phyloP scores from a whole-genome alignment of 768 basidiomycete species.

The Mycena vulgaris region DNA sequence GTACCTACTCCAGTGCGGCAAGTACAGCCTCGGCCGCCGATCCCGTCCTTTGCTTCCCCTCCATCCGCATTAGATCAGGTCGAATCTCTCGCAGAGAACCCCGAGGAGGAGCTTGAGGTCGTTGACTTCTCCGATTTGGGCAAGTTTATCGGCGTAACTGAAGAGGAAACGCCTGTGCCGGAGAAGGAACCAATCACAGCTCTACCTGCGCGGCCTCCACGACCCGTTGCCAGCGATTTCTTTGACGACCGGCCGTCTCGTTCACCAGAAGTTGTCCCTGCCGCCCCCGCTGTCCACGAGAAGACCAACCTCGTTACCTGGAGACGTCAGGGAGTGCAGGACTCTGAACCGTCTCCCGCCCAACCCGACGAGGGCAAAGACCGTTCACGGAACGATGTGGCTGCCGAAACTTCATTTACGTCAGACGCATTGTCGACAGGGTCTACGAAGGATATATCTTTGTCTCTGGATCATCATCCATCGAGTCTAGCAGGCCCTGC shows the following conservation, averaged over 20 bases:
- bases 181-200: constrained; percentile 42
- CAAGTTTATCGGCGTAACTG: constrained; percentile 70
- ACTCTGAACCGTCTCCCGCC: constrained; percentile 32
- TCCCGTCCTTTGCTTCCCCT: constrained; percentile 44
- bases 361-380: constrained; percentile 25
- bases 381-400: constrained; percentile 24
- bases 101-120: constrained; percentile 80
- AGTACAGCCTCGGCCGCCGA: constrained; percentile 38
- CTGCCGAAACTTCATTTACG: constrained; percentile 25
- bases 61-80: constrained; percentile 59
- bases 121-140: constrained; percentile 86
- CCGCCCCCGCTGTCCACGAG: constrained; percentile 40
- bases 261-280: constrained; percentile 8
- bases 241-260: constrained; percentile 65
- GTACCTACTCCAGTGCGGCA: constrained; percentile 50
- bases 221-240: constrained; percentile 80
- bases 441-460: constrained; percentile 36
- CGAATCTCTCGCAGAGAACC: constrained; percentile 60
- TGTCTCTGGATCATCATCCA: constrained; percentile 23
- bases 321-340: constrained; percentile 53
- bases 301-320: constrained; percentile 59
- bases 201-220: constrained; percentile 48
- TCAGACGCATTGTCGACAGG: constrained; percentile 16
- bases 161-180: constrained; percentile 39
- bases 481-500: constrained; percentile 25